phyloP scores from a whole-genome alignment of 2,329 filamentous ascomycete genomes.

The Rhinocladiella mackenziei region DNA sequence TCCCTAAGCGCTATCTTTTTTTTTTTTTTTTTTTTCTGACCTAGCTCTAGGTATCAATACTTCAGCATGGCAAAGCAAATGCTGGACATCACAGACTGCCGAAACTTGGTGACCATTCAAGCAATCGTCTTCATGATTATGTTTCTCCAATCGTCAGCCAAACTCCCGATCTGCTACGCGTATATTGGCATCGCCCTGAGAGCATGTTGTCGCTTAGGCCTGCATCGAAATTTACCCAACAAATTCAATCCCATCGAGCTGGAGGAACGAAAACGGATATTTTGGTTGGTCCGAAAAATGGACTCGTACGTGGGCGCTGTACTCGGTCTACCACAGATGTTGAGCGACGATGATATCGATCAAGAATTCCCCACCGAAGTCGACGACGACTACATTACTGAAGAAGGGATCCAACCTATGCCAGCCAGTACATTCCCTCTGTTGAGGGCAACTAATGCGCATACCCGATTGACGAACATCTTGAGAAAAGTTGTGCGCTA shows the following conservation, averaged over 20 bases:
- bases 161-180: constrained; percentile 73
- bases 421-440: constrained; percentile 53
- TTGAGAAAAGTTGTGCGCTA: constrained; percentile 60
- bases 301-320: constrained; percentile 50
- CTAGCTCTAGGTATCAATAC: constrained; percentile 61
- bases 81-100: constrained; percentile 60
- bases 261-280: constrained; percentile 66
- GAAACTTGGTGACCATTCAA: constrained; percentile 70
- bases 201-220: constrained; percentile 69
- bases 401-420: constrained; percentile 49
- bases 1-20: too few species aligned
- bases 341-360: constrained; percentile 50
- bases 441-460: constrained; percentile 59
- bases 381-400: constrained; percentile 47
- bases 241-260: constrained; percentile 67
- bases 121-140: constrained; percentile 74
- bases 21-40: too few species aligned
- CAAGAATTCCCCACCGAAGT: constrained; percentile 46
- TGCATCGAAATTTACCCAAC: constrained; percentile 68
- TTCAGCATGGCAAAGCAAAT: constrained; percentile 65
- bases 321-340: constrained; percentile 47
- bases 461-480: constrained; percentile 55
- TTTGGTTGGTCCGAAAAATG: constrained; percentile 50
- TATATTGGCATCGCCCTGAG: constrained; percentile 75
- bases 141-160: constrained; percentile 74